Evolutionary conservation across 805 yeast species (phyloP).

Genomic region (Wickerhamiella brachini): DNA sequence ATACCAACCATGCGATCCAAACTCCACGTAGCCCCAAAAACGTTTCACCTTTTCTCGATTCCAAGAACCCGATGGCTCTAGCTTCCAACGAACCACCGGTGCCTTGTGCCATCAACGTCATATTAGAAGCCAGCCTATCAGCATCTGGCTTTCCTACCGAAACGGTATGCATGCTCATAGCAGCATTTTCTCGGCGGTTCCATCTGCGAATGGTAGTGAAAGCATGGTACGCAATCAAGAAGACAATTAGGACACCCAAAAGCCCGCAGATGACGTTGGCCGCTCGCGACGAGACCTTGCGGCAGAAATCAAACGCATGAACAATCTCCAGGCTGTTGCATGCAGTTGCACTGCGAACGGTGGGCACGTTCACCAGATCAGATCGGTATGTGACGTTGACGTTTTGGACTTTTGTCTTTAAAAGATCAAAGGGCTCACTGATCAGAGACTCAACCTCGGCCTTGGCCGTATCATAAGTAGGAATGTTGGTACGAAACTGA

Average conservation of each 20-base stretch:
- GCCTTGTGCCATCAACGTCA: background rate
- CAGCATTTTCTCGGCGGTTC: conserved; percentile 6
- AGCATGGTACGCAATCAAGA: conserved; percentile 3
- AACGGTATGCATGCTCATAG: conserved; percentile 1
- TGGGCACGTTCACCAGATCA: background rate
- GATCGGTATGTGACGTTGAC: conserved; percentile 4
- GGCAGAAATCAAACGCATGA: background rate
- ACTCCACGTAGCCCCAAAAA: background rate
- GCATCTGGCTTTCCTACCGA: background rate
- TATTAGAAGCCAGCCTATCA: background rate
- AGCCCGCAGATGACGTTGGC: conserved; percentile 5
- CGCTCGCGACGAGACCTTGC: background rate
- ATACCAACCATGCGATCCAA: conserved; percentile 29
- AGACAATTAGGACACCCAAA: conserved; percentile 5
- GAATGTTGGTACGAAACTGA: conserved; percentile 37
- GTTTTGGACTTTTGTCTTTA: conserved; percentile 28
- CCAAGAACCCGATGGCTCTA: background rate
- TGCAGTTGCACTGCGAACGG: background rate
- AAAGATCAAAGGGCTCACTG: conserved; percentile 42
- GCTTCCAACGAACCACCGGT: background rate
- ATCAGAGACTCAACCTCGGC: conserved; percentile 43
- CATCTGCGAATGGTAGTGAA: conserved; percentile 7
- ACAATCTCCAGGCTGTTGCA: conserved; percentile 6
- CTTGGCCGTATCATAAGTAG: conserved; percentile 52
- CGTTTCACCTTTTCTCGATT: background rate